Base-by-base conservation (phyloP, 768 basidiomycete species). In the Cystofilobasidium ferigula region DNA sequence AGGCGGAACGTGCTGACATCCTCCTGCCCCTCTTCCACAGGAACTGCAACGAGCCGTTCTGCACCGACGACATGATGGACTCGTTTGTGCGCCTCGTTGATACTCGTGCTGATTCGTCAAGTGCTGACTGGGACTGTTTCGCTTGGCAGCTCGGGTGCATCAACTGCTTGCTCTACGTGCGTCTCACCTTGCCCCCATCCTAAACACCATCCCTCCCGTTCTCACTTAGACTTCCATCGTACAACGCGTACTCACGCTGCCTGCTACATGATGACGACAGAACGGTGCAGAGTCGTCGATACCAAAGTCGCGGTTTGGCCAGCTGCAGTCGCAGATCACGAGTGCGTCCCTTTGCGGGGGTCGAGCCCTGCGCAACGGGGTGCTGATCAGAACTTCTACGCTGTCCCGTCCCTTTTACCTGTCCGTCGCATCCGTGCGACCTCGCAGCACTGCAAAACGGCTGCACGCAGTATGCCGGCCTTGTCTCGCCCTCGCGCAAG, bases 41-140 rank as follows among this genome's bases (percentile, higher is more conserved):
- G 28, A 54, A 54, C 30, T 54, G 51, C 51, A 54, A 54, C 51
- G 51, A 54, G 28, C 51, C 51, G 28, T 54, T 54, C 28, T 54
- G 51, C 30, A 54, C 51, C 4, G 5, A 16, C 8, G 51, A 54
- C 28, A 54, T 54, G 51, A 54, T 54, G 51, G 28, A 54, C 30
- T 30, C 28, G 7, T 54, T 54, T n/a, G 51, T 54, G 26, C 51
- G 51, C 32, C 16, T 54, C 18, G 5, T 28, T 48, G n/a, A n/a
- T 48, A 2, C 51, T 54, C 51, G 28, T 7, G 28, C 18, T 8
- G 6, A 54, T 54, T 12, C 14, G 40, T 30, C 51, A 7, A 54
- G 30, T 32, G 30, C 26, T 54, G 28, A 32, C 51, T 12, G 4
- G 20, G 1, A 30, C 51, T 42, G 10, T 42, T 10, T 42, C 40